These are phyloP conservation scores for Lentinus tigrinus DNA, from an alignment of 768 basidiomycete genomes.

Conservation along the genomic window DNA sequence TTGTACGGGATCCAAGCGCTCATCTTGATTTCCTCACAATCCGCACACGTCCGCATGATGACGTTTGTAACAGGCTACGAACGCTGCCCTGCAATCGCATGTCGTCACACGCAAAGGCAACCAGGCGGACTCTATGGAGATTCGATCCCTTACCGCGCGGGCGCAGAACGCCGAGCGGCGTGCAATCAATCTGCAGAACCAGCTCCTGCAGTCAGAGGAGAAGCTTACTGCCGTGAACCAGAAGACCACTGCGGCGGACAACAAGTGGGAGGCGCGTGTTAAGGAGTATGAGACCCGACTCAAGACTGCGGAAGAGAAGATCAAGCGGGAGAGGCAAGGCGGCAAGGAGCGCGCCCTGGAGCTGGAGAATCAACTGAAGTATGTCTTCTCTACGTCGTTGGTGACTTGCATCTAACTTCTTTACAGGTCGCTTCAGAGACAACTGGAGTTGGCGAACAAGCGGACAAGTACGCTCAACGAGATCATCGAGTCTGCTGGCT, in stretches of 20 bases:
- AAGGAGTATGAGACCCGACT: constrained; percentile 85
- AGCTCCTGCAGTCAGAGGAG: constrained; percentile 80
- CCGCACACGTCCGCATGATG: constrained; percentile 60
- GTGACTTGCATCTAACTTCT: too few relatives aligned
- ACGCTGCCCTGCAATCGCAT: constrained; percentile 74
- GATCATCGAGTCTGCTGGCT: constrained; percentile 32
- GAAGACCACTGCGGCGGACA: constrained; percentile 69
- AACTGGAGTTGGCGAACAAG: constrained; percentile 60
- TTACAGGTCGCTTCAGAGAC: constrained; percentile 42
- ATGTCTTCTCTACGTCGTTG: too few relatives aligned
- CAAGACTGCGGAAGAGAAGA: constrained; percentile 87
- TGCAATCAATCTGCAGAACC: constrained; percentile 82
- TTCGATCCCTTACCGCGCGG: constrained; percentile 67
- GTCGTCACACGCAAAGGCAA: constrained; percentile 53
- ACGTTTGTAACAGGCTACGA: constrained; percentile 68
- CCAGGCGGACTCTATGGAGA: constrained; percentile 69
- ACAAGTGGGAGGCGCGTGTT: constrained; percentile 86
- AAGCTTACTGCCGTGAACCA: constrained; percentile 70
- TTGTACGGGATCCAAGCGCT: constrained; percentile 31
- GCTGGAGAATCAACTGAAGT: constrained; percentile 72
- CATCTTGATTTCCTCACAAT: not conserved
- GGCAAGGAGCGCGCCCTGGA: constrained; percentile 86
- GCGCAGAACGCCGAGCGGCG: constrained; percentile 82
- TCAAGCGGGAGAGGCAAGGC: constrained; percentile 92
- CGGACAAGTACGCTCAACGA: constrained; percentile 60